Conservation (phyloP, 2,329 filamentous ascomycete genomes). For the Rhytidhysteron rufulum region DNA sequence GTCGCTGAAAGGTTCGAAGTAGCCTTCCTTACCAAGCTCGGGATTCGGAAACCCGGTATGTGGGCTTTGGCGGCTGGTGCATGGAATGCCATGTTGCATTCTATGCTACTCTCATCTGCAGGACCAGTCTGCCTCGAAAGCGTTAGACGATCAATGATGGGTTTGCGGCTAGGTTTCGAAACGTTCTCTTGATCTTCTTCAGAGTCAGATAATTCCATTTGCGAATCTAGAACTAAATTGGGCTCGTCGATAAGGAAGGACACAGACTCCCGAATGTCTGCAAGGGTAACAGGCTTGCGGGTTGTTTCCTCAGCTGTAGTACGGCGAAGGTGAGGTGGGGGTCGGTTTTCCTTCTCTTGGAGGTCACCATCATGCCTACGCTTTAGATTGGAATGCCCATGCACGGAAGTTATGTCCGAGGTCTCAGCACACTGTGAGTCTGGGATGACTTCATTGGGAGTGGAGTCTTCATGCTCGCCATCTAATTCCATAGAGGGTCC, state of each 20-base stretch:
- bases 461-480: conserved; percentile 19
- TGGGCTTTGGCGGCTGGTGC: conserved; percentile 37
- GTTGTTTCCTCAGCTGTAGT: conserved; percentile 47
- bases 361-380: conserved; percentile 40
- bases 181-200: conserved; percentile 42
- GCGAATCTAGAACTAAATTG: conserved; percentile 52
- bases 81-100: conserved; percentile 53
- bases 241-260: conserved; percentile 75
- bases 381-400: conserved; percentile 27
- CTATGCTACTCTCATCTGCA: conserved; percentile 19
- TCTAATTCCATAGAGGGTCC: conserved; percentile 31
- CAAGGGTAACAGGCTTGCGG: conserved; percentile 67
- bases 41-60: conserved; percentile 57
- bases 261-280: conserved; percentile 78
- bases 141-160: conserved; percentile 69
- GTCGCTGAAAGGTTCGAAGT: conserved; percentile 53
- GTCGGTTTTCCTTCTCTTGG: conserved; percentile 38
- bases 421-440: conserved; percentile 37
- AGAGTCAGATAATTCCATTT: conserved; percentile 37
- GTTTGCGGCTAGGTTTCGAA: conserved; percentile 37
- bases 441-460: conserved; percentile 16
- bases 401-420: conserved; percentile 4
- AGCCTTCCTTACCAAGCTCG: conserved; percentile 67
- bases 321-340: conserved; percentile 59
- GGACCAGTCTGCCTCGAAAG: conserved; percentile 54